Evolutionary conservation across 2,329 filamentous ascomycete genomes (phyloP).

Genomic region (Tricladium varicosporioides): DNA sequence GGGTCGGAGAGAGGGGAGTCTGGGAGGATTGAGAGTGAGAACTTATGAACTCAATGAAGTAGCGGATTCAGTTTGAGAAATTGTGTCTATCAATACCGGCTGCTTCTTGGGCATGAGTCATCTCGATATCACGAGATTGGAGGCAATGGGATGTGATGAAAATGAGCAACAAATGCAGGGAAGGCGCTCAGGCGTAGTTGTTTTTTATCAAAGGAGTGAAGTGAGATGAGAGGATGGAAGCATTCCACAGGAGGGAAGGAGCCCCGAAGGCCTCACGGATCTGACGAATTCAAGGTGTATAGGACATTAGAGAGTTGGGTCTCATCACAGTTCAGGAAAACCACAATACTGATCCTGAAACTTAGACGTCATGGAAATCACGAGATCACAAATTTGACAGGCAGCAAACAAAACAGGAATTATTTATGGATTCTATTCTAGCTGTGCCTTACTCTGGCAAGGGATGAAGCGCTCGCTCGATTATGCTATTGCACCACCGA

Average conservation of each 20-base stretch:
- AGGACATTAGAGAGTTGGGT: too few relatives aligned
- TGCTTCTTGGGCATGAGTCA: not conserved
- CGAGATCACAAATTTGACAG: not conserved
- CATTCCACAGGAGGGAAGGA: too few relatives aligned
- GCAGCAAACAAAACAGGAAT: not conserved
- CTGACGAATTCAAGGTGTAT: too few relatives aligned
- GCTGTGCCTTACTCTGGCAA: not conserved
- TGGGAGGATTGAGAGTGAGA: conserved; percentile 23
- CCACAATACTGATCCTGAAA: not conserved
- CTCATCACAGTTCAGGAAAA: too few relatives aligned
- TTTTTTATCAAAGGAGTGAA: too few relatives aligned
- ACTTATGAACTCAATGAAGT: not conserved
- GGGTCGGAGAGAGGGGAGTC: conserved; percentile 23
- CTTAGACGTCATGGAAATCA: not conserved
- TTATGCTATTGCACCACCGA: conserved; percentile 6
- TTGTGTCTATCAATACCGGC: not conserved
- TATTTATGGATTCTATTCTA: conserved; percentile 8
- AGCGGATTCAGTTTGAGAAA: not conserved
- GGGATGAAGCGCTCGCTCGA: conserved; percentile 3
- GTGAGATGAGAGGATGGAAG: too few relatives aligned
- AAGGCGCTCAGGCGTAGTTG: too few relatives aligned
- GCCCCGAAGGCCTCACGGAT: too few relatives aligned
- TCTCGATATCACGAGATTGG: not conserved
- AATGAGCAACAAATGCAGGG: not conserved
- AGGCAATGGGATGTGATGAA: not conserved